phyloP scores from a whole-genome alignment of 352 stramenopile genomes.

The Aphanomyces euteiches region DNA sequence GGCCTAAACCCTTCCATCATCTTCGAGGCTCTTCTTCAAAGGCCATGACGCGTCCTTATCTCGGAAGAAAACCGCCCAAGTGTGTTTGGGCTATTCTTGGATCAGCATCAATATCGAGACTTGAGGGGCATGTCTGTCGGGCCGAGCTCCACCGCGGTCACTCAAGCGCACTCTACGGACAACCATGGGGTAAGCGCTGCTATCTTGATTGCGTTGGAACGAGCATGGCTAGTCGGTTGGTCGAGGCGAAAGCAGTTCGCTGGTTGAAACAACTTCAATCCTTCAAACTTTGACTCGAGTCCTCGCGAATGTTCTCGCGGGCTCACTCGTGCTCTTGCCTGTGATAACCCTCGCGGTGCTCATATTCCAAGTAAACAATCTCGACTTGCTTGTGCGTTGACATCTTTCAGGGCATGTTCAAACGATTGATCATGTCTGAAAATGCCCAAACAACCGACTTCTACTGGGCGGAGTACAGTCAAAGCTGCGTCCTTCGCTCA shows the following conservation, averaged over 20 bases:
- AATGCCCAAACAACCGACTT: slow-evolving; percentile 9
- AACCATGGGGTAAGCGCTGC: too few species aligned
- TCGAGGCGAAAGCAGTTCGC: background rate
- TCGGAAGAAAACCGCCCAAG: too few species aligned
- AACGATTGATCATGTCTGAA: slow-evolving; percentile 2
- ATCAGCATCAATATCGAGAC: too few species aligned
- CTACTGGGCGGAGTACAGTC: slow-evolving; percentile 13
- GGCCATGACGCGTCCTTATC: too few species aligned
- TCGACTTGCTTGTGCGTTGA: too few species aligned
- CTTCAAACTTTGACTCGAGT: background rate
- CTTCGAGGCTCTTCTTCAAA: too few species aligned
- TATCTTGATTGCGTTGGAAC: too few species aligned
- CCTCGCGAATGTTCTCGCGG: slow-evolving; percentile 7
- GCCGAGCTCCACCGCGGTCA: too few species aligned
- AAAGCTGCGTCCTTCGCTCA: background rate
- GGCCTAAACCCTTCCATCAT: too few species aligned
- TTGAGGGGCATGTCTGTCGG: too few species aligned
- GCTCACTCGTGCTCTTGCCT: slow-evolving; percentile 5
- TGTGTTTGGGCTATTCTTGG: too few species aligned
- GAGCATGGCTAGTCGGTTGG: background rate
- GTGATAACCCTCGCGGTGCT: slow-evolving; percentile 18
- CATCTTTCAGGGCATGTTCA: slow-evolving; percentile 17
- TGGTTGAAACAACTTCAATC: background rate
- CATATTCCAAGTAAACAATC: background rate
- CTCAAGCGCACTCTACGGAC: too few species aligned